Base-by-base conservation (phyloP, 768 basidiomycete species). In the Sporobolomyces phaffii region DNA sequence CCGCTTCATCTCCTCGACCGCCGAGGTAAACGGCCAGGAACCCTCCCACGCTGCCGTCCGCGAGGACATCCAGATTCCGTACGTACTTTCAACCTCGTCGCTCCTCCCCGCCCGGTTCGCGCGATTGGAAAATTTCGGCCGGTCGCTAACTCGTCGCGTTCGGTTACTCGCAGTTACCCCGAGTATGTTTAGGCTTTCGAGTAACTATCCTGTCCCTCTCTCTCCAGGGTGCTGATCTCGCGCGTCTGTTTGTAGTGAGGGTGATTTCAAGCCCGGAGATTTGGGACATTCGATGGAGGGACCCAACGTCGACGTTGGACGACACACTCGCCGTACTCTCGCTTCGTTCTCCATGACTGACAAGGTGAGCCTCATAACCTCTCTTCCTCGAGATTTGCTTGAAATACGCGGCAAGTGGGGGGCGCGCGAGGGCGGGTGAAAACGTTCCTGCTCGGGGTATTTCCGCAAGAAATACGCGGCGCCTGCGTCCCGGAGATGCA, bases 311-410 rank as follows among this genome's bases (percentile, higher is more conserved):
- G 76, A 76, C 50, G 76, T 75, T 51, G 77, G 78, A 31, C 67
- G 75, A 48, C 79, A 80, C 73, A 75, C 62, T 58, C 77, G 77
- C 58, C 74, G 78, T 13, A 84, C 85, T 7, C 82, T 93, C 41
- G 83, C 87, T 14, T 82, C 83, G 31, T 88, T 94, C 75, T 91
- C 90, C 14, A 83, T 94, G 81, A 81, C 84, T 76, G 83, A 82
- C 75, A 91, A 89, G 82, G 89, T 86, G 56, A 70, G 78, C 36
- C n/a, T n/a, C n/a, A n/a, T n/a, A 29, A 22, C 18, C 38, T n/a
- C 26, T 29, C 50, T n/a, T 2, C 44, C 29, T 36, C 29, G 20
- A 13, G 34, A 53, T 24, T n/a, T n/a, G n/a, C n/a, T n/a, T n/a
- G 38, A 38, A 17, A 38, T 17, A 53, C 40, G 33, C 34, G 8